Evolutionary conservation across 208 protist genomes (phyloP).

Genomic region (Crithidia mellificae): DNA sequence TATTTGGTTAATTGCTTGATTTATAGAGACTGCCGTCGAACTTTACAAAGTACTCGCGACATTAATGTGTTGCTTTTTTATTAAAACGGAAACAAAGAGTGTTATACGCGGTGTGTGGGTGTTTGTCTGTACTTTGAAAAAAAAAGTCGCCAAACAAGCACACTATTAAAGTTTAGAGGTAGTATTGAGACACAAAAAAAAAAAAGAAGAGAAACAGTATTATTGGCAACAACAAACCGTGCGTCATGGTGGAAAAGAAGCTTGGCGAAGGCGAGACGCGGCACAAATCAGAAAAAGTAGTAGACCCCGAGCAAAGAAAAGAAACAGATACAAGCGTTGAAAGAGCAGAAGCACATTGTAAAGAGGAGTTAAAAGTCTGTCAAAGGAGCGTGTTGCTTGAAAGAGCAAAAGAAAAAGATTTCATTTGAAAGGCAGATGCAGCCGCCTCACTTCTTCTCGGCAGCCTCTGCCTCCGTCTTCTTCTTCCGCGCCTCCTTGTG

Average conservation of each 20-base stretch:
- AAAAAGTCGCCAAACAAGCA: background rate
- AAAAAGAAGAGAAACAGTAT: too few species aligned
- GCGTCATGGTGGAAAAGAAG: too few species aligned
- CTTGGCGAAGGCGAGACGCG: background rate
- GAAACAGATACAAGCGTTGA: too few species aligned
- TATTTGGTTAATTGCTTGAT: too few species aligned
- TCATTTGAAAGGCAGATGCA: background rate
- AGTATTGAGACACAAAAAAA: background rate
- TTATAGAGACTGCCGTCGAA: too few species aligned
- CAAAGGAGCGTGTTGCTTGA: too few species aligned
- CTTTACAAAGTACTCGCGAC: background rate
- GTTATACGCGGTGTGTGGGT: conserved; percentile 4
- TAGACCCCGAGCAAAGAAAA: too few species aligned
- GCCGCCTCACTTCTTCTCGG: conserved; percentile 18
- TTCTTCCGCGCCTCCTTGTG: conserved; percentile 39
- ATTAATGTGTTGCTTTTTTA: too few species aligned
- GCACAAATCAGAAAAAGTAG: too few species aligned
- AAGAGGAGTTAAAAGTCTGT: background rate
- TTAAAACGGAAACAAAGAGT: background rate
- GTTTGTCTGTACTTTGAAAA: too few species aligned
- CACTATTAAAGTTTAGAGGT: conserved; percentile 12
- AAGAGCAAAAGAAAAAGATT: background rate
- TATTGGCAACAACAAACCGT: too few species aligned
- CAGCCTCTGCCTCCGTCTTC: conserved; percentile 27
- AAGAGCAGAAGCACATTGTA: background rate